A percentile compares a stretch with the other conserved stretches of the same genome.
phyloP scores from a whole-genome alignment of 2,329 filamentous ascomycete species.

The Davidsoniella virescens region DNA sequence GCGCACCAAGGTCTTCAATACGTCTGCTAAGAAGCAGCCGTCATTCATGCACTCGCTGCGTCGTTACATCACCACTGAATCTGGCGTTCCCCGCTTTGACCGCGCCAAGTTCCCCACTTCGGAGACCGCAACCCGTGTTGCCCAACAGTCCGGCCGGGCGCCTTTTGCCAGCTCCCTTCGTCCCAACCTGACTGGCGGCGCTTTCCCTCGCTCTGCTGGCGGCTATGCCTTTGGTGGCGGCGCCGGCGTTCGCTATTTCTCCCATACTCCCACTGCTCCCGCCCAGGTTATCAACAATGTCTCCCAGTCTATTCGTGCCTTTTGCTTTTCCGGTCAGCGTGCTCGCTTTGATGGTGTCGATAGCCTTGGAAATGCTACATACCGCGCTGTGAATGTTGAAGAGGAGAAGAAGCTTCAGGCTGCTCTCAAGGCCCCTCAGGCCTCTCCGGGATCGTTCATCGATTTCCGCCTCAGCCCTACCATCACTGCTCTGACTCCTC shows the following conservation, averaged over 20 bases:
- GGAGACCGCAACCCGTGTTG: slow-evolving; percentile 10
- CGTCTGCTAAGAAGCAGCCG: slow-evolving; percentile 7
- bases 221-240: slow-evolving; percentile 59
- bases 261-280: slow-evolving; percentile 67
- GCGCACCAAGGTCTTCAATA: slow-evolving; percentile 11
- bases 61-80: slow-evolving; percentile 11
- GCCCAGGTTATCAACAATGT: slow-evolving; percentile 91
- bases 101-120: slow-evolving; percentile 11
- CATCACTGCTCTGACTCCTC: slow-evolving; percentile 68
- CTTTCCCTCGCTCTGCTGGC: slow-evolving; percentile 67
- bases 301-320: slow-evolving; percentile 81
- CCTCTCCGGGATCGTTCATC: slow-evolving; percentile 60
- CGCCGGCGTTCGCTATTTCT: slow-evolving; percentile 61
- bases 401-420: slow-evolving; percentile 36
- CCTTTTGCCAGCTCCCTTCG: slow-evolving; percentile 81
- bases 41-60: slow-evolving; percentile 8
- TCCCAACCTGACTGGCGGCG: slow-evolving; percentile 80
- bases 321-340: slow-evolving; percentile 81
- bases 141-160: slow-evolving; percentile 44
- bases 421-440: slow-evolving; percentile 31
- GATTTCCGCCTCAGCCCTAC: slow-evolving; percentile 82
- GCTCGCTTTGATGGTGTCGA: slow-evolving; percentile 70
- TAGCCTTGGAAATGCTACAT: slow-evolving; percentile 58
- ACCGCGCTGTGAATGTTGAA: slow-evolving; percentile 57
- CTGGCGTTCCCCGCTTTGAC: slow-evolving; percentile 11